Conservation (phyloP, 2,329 filamentous ascomycete genomes). For the Tolypocladium album region DNA sequence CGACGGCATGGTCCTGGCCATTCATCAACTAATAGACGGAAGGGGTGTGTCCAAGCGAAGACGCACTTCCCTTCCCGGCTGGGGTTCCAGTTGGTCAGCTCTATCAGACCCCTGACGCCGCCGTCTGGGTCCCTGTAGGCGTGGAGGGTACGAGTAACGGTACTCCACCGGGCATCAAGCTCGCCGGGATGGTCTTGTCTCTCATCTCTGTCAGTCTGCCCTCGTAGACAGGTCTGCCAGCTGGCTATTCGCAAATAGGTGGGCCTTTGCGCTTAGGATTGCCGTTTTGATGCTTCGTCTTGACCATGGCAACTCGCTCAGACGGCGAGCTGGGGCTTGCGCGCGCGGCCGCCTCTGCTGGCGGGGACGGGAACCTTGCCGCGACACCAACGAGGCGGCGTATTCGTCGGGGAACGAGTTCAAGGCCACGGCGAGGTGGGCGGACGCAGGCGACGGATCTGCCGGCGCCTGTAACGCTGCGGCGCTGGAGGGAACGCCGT, state of each 20-base stretch:
- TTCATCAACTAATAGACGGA: neutral
- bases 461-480: neutral
- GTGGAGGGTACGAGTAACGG: neutral
- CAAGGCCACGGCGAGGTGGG: neutral
- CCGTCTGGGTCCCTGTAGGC: neutral
- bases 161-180: neutral
- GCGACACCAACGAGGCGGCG: neutral
- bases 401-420: neutral
- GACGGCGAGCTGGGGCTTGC: neutral
- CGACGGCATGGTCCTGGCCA: neutral
- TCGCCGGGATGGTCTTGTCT: neutral
- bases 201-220: neutral
- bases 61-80: slow-evolving; percentile 23
- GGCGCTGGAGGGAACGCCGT: neutral
- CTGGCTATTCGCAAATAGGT: neutral
- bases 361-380: neutral
- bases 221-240: neutral
- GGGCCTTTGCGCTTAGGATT: no score
- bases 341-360: neutral
- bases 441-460: neutral
- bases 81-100: slow-evolving; percentile 33
- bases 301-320: neutral
- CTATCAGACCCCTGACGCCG: slow-evolving; percentile 12
- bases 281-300: neutral
- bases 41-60: slow-evolving; percentile 26